Evolutionary conservation across 106 monocot genomes (phyloP).

Genomic region (Amphibolis antarctica): DNA sequence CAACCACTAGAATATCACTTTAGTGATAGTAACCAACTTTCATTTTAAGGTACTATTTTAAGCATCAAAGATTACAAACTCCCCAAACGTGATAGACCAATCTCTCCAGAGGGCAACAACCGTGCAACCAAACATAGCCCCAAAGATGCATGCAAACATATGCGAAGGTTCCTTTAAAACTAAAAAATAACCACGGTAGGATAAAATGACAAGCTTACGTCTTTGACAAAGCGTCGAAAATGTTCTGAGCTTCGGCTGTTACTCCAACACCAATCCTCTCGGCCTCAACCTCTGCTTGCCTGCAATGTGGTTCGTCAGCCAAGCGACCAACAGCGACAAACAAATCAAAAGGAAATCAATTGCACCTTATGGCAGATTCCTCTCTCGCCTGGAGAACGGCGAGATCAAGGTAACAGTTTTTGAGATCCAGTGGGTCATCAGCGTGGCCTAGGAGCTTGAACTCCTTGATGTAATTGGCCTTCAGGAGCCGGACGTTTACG

Average conservation of each 20-base stretch:
- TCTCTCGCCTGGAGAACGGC: constrained; percentile 52
- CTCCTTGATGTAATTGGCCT: constrained; percentile 58
- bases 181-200: neutral
- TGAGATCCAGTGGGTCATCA: constrained; percentile 62
- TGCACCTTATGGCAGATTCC: constrained; percentile 62
- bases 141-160: too few relatives aligned
- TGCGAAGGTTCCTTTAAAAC: too few relatives aligned
- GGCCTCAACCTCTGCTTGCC: constrained; percentile 83
- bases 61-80: too few relatives aligned
- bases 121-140: too few relatives aligned
- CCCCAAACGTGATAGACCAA: too few relatives aligned
- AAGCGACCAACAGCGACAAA: neutral
- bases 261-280: constrained; percentile 88
- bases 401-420: constrained; percentile 60
- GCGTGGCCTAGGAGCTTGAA: constrained; percentile 36
- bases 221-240: constrained; percentile 92
- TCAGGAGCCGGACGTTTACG: constrained; percentile 55
- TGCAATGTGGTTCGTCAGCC: constrained; percentile 17
- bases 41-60: too few relatives aligned
- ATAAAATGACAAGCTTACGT: constrained; percentile 46
- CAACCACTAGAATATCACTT: too few relatives aligned
- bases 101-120: too few relatives aligned
- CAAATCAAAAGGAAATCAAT: neutral
- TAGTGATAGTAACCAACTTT: too few relatives aligned
- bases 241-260: constrained; percentile 65